These are phyloP conservation scores for Neonectria sp. DNA, from an alignment of 2,329 filamentous ascomycete species.

Conservation along the genomic window DNA sequence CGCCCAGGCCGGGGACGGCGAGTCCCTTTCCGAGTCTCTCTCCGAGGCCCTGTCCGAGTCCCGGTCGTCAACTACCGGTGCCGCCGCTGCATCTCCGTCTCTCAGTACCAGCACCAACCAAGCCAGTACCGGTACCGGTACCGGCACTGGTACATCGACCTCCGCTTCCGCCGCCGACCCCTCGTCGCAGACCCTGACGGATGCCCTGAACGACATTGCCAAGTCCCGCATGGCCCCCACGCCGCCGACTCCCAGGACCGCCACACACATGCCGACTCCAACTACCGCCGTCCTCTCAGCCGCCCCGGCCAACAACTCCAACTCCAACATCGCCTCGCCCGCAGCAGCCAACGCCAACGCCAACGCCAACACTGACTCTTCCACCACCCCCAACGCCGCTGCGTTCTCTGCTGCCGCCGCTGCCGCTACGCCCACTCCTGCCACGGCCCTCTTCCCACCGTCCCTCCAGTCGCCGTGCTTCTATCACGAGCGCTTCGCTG, in stretches of 20 bases:
- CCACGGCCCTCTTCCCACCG: slow-evolving; percentile 50
- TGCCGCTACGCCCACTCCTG: slow-evolving; percentile 32
- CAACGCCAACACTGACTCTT: slow-evolving; percentile 11
- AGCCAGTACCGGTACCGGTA: neutral
- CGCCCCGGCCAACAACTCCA: slow-evolving; percentile 28
- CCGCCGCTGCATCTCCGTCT: neutral
- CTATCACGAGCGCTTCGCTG: slow-evolving; percentile 97
- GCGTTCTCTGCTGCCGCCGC: slow-evolving; percentile 5
- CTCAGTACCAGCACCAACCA: neutral
- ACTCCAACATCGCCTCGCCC: neutral
- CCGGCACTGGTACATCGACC: neutral
- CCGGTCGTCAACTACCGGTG: slow-evolving; percentile 1
- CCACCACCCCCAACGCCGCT: neutral
- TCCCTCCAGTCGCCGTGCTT: slow-evolving; percentile 92
- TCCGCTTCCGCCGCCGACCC: slow-evolving; percentile 31
- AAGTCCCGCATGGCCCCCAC: slow-evolving; percentile 55
- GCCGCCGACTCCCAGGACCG: slow-evolving; percentile 18
- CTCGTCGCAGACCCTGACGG: slow-evolving; percentile 75
- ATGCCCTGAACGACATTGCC: slow-evolving; percentile 70
- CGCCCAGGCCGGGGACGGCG: slow-evolving; percentile 55
- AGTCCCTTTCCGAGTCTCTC: slow-evolving; percentile 48
- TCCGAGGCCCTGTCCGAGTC: slow-evolving; percentile 11
- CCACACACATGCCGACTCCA: slow-evolving; percentile 35
- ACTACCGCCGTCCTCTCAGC: slow-evolving; percentile 37
- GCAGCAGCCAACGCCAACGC: slow-evolving; percentile 23